Conservation (phyloP, 306 rosid species). For the Cucurbita moschata region DNA sequence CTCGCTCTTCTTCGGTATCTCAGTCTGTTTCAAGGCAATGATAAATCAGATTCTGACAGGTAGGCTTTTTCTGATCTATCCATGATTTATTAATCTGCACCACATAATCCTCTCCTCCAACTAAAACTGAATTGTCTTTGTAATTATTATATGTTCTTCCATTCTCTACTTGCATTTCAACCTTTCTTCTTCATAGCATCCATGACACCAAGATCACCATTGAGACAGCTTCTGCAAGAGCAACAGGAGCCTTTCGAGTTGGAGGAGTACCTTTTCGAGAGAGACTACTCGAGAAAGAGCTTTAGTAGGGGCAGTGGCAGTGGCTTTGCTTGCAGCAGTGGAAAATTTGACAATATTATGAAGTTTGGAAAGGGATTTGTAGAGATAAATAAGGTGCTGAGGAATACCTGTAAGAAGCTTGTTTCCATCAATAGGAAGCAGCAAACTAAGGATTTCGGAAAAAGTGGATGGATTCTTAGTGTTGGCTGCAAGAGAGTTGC, state of each 20-base stretch:
- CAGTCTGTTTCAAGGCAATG: background rate
- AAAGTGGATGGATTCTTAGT: conserved; percentile 10
- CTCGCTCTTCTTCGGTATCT: background rate
- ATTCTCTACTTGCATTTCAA: background rate
- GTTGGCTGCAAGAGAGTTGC: conserved; percentile 11
- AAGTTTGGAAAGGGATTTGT: conserved; percentile 17
- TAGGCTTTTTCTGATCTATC: background rate
- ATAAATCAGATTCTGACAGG: background rate
- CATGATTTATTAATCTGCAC: background rate
- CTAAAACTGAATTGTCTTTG: background rate
- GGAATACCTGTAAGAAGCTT: conserved; percentile 31
- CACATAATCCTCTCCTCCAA: conserved; percentile 3
- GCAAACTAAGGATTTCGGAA: conserved; percentile 7
- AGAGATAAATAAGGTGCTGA: conserved; percentile 24
- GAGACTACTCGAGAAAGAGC: conserved; percentile 28
- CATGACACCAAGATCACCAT: conserved; percentile 24
- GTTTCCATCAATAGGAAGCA: conserved; percentile 9
- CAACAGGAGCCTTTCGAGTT: conserved; percentile 73
- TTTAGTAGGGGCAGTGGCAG: background rate
- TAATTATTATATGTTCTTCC: background rate
- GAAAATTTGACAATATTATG: conserved; percentile 12
- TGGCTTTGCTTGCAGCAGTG: conserved; percentile 6
- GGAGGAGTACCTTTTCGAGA: conserved; percentile 49
- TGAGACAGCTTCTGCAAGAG: conserved; percentile 49
- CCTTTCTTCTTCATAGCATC: conserved; percentile 36